Base-by-base conservation (phyloP, 345 rosid genomes). In the Eucalyptus pauciflora region DNA sequence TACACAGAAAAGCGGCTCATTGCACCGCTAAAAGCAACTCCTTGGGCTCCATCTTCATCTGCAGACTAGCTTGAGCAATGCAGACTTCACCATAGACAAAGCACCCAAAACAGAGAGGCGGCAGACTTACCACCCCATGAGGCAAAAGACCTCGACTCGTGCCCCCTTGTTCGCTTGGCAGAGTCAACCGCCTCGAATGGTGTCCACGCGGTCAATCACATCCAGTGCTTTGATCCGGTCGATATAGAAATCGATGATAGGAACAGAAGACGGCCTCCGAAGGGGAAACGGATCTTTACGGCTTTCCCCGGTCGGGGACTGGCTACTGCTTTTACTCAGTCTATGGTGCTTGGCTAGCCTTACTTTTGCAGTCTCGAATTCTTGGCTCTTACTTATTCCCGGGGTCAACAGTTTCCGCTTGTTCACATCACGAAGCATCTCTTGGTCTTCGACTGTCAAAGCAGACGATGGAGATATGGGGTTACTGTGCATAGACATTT, bases 331-430 rank as follows among this genome's bases (percentile, higher is more conserved):
- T 91, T 96, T 97, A 86, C 97, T 95, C 92, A 95, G 94, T 92
- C 99, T 93, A 60, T 97, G 98, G 89, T 96, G 96, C 93, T 94
- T 95, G 89, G 93, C 87, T 80, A 94, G 89, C 95, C 95, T 92
- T 88, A 91, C 64, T 91, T 92, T 96, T 60, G 94, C 96, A 37
- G 95, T 95, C 87, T 93, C 94, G 52, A 97, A 95, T 92, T 97
- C 99, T 93, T 97, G 99, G 91, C 99, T 97, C 95, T 96, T 96
- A 90, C 99, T 97, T 79, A 96, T 96, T 64, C 99, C 99, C 6
- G 98, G 99, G 5, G 94, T 90, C 87, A 95, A 95, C 88, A 76
- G 27, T 76, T 94, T 97, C 93, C 97, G 94, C 94, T 95, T 96
- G 90, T 94, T 94, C 88, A 96, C 98, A 69, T 96, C 98, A 20